Base-by-base conservation (phyloP, 2,329 filamentous ascomycete genomes). In the Fusarium sterilihyphosum region DNA sequence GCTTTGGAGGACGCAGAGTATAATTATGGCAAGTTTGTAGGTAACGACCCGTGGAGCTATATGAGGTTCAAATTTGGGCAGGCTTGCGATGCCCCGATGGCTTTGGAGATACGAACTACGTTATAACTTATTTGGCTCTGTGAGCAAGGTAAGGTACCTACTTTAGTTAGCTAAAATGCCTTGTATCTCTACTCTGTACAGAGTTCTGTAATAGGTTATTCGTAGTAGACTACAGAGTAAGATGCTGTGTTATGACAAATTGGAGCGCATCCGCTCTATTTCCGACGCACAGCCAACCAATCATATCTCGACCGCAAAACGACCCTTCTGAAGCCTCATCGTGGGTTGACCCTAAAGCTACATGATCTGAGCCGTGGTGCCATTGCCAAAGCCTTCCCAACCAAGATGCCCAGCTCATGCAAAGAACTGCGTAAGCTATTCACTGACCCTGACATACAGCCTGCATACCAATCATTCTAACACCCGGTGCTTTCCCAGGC, bases 381-480 rank as follows among this genome's bases (percentile, higher is more conserved):
- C 64, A 54, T 67, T 61, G 69, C 53, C 73, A 58, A 66, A 67
- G 31, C 31, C 67, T 65, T 31, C 67, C 70, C 70, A 65, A 49
- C 62, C 82, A 87, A 83, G 62, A 98, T 98, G 96, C 95, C 96
- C 67, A 95, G 93, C 84, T 98, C 96, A 73, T 99, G 96, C 86
- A 94, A 95, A 90, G 96, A 98, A 84, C 94, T 99, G 82, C 92
- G 96, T 98, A 89, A 77, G 94, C 86, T 59, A 65, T 56, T 49
- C 56, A 33, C 46, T 71, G 49, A 58, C 57, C 38, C 46, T 46
- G n/a, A 22, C 52, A 26, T 38, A 17, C n/a, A 22, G 63, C 29
- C 63, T 31, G 24, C 29, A 60, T 24, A 24, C 49, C 52, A 56
- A 31, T 16, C 24, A 35, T 60, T 63, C 24, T 33, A 54, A 56